Conservation (phyloP, 495 filamentous ascomycete genomes). For the Daldinia loculata region DNA sequence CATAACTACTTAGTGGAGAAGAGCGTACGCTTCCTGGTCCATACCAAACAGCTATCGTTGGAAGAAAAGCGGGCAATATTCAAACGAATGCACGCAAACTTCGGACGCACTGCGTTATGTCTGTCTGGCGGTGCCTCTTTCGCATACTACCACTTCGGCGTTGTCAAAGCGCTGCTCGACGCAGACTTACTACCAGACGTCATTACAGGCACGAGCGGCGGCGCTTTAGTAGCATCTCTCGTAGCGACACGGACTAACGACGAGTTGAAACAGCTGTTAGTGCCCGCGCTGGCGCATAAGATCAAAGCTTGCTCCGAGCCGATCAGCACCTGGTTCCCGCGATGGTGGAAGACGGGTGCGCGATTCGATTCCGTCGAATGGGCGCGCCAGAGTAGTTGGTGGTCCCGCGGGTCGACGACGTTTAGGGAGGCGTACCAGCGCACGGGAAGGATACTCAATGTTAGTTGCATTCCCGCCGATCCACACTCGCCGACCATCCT, state of each 20-base stretch:
- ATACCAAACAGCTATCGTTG: slow-evolving; percentile 68
- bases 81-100: slow-evolving; percentile 89
- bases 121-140: slow-evolving; percentile 94
- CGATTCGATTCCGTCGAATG: slow-evolving; percentile 93
- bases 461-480: slow-evolving; percentile 95
- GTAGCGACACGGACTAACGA: slow-evolving; percentile 90
- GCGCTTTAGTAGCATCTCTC: slow-evolving; percentile 88
- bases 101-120: slow-evolving; percentile 90
- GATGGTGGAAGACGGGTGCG: slow-evolving; percentile 93
- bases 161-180: slow-evolving; percentile 89
- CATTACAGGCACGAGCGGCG: slow-evolving; percentile 94
- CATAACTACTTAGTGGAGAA: slow-evolving; percentile 56
- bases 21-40: slow-evolving; percentile 71
- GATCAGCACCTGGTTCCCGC: slow-evolving; percentile 75
- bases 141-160: slow-evolving; percentile 96
- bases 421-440: slow-evolving; percentile 95
- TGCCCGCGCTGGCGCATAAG: slow-evolving; percentile 82
- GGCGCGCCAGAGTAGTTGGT: slow-evolving; percentile 89
- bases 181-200: slow-evolving; percentile 87
- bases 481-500: slow-evolving; percentile 92
- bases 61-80: slow-evolving; percentile 85
- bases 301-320: slow-evolving; percentile 87
- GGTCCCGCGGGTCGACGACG: slow-evolving; percentile 85
- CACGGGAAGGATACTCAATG: slow-evolving; percentile 93
- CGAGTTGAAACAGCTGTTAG: slow-evolving; percentile 83